Base-by-base conservation (phyloP, 768 basidiomycete genomes). In the Rhodosporidiobolus sp. region DNA sequence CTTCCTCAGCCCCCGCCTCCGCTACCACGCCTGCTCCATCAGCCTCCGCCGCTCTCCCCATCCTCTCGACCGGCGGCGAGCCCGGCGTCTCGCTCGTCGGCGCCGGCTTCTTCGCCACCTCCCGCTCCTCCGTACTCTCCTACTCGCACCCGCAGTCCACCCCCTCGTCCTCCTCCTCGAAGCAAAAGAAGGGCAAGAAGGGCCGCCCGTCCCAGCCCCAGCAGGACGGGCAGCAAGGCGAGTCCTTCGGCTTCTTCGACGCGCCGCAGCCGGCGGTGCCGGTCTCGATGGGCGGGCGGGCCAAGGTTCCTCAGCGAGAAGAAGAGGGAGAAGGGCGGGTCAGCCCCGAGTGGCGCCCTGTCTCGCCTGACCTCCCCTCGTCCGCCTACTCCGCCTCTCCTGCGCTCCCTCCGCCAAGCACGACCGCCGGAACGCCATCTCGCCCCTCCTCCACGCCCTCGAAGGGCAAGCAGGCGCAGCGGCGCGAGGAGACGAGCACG, bases 81-180 rank as follows among this genome's bases (percentile, higher is more conserved):
- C 71, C 66, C 22, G 71, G 71, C 5, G 14, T 53, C 12, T 67
- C 66, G 20, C 30, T 45, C n/a, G 56, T 72, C 43, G 65, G 70
- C 26, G 28, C 65, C 22, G 64, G 63, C 32, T 52, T 28, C 9
- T 38, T 45, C 49, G 67, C 12, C 52, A 60, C 26, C n/a, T 35
- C 17, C 56, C 30, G 12, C 46, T 35, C 26, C 12, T 10, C 16
- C 61, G n/a, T n/a, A n/a, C n/a, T n/a, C n/a, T n/a, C n/a, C n/a
- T n/a, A n/a, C n/a, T n/a, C n/a, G n/a, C n/a, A n/a, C n/a, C n/a
- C n/a, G n/a, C n/a, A n/a, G n/a, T n/a, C n/a, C n/a, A n/a, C n/a
- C n/a, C n/a, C n/a, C n/a, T n/a, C n/a, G n/a, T 14, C 34, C 62
- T 20, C 19, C 28, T 24, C 16, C 28, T 10, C n/a, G 30, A 34